Conservation (phyloP, 768 basidiomycete species). For the Boletus sensibilis region DNA sequence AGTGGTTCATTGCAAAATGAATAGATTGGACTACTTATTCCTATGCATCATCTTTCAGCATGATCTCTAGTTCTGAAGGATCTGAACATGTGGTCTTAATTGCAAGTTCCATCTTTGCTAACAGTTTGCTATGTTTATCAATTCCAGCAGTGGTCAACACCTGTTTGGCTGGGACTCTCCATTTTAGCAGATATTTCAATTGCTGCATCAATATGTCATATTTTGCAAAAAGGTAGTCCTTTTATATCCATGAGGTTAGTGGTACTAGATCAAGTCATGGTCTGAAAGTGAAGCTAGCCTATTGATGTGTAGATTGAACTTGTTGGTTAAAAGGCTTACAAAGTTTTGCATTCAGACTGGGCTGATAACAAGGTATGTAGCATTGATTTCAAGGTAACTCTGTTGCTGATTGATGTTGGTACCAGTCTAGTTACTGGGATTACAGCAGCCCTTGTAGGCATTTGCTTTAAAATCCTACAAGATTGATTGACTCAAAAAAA, state of each 20-base stretch:
- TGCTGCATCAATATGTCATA: constrained; percentile 19
- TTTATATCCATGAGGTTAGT: constrained; percentile 15
- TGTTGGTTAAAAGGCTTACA: constrained; percentile 16
- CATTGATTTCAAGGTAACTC: neutral
- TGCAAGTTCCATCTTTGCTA: constrained; percentile 1
- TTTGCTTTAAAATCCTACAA: neutral
- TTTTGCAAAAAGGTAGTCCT: constrained; percentile 10
- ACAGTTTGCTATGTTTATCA: neutral
- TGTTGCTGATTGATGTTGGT: neutral
- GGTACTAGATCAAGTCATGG: neutral
- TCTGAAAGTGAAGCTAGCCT: neutral
- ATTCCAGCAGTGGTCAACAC: constrained; percentile 18
- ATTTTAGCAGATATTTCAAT: constrained; percentile 21
- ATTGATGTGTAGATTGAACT: constrained; percentile 6
- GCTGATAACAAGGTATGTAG: constrained; percentile 21
- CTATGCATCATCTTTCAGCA: neutral
- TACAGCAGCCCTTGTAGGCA: constrained; percentile 19
- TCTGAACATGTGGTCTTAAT: neutral
- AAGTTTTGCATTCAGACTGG: constrained; percentile 30
- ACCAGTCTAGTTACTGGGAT: constrained; percentile 17
- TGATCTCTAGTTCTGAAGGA: neutral
- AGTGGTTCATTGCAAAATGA: neutral
- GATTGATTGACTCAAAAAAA: neutral
- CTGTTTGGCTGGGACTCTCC: constrained; percentile 24
- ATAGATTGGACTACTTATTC: neutral